phyloP scores from a whole-genome alignment of 2,329 filamentous ascomycete genomes.

The Hymenoscyphus scutula region DNA sequence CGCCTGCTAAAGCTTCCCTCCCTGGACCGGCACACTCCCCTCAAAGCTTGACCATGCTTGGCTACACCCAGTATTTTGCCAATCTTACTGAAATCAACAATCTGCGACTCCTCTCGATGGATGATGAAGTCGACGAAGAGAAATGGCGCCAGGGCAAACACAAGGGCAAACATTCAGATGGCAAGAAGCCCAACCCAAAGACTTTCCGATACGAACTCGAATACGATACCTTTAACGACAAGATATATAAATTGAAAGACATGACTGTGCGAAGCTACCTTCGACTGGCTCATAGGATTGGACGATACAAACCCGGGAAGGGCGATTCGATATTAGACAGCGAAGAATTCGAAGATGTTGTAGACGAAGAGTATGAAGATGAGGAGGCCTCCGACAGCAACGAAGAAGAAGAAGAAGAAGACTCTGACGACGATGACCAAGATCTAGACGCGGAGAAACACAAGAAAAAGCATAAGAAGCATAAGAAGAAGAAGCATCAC shows the following conservation, averaged over 20 bases:
- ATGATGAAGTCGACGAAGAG: constrained; percentile 36
- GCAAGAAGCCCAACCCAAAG: constrained; percentile 54
- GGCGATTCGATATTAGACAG: constrained; percentile 30
- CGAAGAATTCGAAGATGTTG: constrained; percentile 27
- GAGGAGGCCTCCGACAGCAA: constrained; percentile 32
- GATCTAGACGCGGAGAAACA: constrained; percentile 27
- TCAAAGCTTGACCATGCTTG: constrained; percentile 74
- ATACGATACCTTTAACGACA: constrained; percentile 79
- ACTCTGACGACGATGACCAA: constrained; percentile 32
- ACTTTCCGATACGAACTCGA: constrained; percentile 76
- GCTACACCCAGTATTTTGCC: constrained; percentile 88
- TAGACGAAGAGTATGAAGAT: constrained; percentile 25
- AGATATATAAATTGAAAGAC: constrained; percentile 72
- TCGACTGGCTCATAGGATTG: constrained; percentile 76
- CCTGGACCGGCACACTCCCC: constrained; percentile 89
- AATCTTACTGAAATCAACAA: constrained; percentile 88
- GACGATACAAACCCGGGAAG: constrained; percentile 45
- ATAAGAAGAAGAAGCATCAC: constrained; percentile 49
- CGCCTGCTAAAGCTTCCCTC: constrained; percentile 67
- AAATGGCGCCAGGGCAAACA: constrained; percentile 66
- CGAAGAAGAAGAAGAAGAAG: constrained; percentile 34
- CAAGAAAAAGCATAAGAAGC: constrained; percentile 27
- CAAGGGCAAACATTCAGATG: constrained; percentile 54
- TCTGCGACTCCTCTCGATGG: constrained; percentile 46
- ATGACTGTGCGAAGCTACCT: constrained; percentile 82